Percentiles rank a stretch among this genome's conserved stretches.
These are phyloP conservation scores for Taiozyma sp. DNA, from an alignment of 1,139 yeast genomes.

Conservation along the genomic window DNA sequence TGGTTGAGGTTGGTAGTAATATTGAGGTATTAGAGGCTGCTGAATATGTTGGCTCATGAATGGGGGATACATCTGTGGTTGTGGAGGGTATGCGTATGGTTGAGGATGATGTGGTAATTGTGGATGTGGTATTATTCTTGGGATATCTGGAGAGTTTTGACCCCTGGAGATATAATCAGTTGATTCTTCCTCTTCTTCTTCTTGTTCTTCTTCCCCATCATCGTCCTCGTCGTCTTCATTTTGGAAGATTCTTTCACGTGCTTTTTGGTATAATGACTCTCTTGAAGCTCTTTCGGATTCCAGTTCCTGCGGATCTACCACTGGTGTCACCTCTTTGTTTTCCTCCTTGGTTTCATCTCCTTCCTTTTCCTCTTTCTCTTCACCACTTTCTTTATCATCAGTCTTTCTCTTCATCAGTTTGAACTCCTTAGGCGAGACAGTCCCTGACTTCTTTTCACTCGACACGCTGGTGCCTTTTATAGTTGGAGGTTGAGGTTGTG, in stretches of 20 bases:
- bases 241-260: constrained; percentile 41
- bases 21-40: constrained; percentile 6
- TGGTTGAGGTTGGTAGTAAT: constrained; percentile 3
- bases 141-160: constrained; percentile 2
- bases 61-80: not conserved
- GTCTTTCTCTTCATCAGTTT: constrained; percentile 19
- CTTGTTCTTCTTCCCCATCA: constrained; percentile 23
- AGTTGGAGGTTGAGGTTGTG: not conserved
- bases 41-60: constrained; percentile 3
- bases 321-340: not conserved
- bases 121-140: constrained; percentile 5
- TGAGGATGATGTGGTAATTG: constrained; percentile 6
- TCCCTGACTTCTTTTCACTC: not conserved
- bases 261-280: constrained; percentile 38
- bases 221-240: constrained; percentile 28
- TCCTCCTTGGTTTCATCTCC: constrained; percentile 1
- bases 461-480: not conserved
- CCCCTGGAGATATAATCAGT: not conserved
- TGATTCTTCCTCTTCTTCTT: not conserved
- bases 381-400: not conserved
- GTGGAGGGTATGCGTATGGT: not conserved
- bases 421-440: constrained; percentile 9
- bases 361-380: constrained; percentile 4
- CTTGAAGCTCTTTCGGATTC: constrained; percentile 25
- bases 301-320: constrained; percentile 22